Base-by-base conservation (phyloP, 2,329 filamentous ascomycete species). In the Pseudophaeomoniella oleicola region DNA sequence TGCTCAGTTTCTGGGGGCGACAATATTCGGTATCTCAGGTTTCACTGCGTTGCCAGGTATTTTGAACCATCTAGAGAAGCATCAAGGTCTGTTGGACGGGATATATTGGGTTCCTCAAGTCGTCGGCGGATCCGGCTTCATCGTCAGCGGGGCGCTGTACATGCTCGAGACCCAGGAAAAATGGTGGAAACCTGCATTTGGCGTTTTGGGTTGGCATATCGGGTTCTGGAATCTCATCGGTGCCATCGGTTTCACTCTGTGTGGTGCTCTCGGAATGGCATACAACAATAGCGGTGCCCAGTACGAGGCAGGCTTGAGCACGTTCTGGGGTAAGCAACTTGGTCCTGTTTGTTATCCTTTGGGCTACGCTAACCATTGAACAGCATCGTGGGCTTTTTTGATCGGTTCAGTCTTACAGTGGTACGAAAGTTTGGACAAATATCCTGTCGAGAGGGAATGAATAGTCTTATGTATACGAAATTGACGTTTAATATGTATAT, bases 211-310 rank as follows among this genome's bases (percentile, higher is more conserved):
- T 3, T 81, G 76, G 77, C 73, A 80, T 51, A 69, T 81, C 44
- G 76, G 73, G 0, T 52, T 69, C 5, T 81, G 75, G 73, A 81
- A 80, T 45, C 51, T 78, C 2, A 57, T 80, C 14, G 77, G 77
- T 1, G 68, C 69, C 2, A 46, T 79, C 16, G 75, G 75, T 0
- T 80, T 79, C 48, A 78, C 71, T 4, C 57, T 75, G 0, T 74
- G 69, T 41, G 71, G 70, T n/a, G 71, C 65, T 2, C 48, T 75
- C 18, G 72, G 71, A 1, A 71, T 66, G 37, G 69, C 55, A 9
- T 51, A 49, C 5, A 54, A 49, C 16, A 52, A 59, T 37, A 55
- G 54, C 13, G 58, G 57, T 1, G 60, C 64, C 3, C 52, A 60
- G 30, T 71, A 70, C 43, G 60, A 71, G 31, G 57, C 62, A 10